A percentile compares a stretch with the other conserved stretches of the same genome.
These are phyloP conservation scores for Syncephalastrum contaminatum DNA, from an alignment of 371 early-diverging fungal species.

Conservation along the genomic window DNA sequence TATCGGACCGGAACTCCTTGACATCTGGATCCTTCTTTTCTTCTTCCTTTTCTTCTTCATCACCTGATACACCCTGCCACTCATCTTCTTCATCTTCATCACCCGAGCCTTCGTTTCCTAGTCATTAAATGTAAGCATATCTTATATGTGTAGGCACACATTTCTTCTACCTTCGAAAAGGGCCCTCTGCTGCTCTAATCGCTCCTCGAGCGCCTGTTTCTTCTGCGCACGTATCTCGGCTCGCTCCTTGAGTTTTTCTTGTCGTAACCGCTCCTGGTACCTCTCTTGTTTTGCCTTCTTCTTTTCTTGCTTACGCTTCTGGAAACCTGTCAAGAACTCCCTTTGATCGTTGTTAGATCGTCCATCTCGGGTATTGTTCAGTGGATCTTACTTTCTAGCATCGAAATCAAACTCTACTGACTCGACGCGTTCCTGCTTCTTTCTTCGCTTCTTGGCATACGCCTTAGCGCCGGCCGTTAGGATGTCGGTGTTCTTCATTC, in stretches of 20 bases:
- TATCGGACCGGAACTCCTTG: slow-evolving; percentile 55
- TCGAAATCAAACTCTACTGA: slow-evolving; percentile 65
- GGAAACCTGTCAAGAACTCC: slow-evolving; percentile 80
- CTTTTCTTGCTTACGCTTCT: slow-evolving; percentile 74
- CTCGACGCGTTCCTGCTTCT: slow-evolving; percentile 58
- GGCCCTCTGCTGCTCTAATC: slow-evolving; percentile 46
- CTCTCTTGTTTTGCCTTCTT: slow-evolving; percentile 60
- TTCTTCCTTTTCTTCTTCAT: slow-evolving; percentile 18
- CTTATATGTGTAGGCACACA: not conserved
- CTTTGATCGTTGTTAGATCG: slow-evolving; percentile 23
- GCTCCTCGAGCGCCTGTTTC: slow-evolving; percentile 41
- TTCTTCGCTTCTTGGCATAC: slow-evolving; percentile 74
- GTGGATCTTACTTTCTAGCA: slow-evolving; percentile 52
- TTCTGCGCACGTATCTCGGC: slow-evolving; percentile 50
- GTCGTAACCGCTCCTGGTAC: slow-evolving; percentile 50
- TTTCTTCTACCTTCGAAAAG: slow-evolving; percentile 28
- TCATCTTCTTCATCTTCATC: slow-evolving; percentile 8
- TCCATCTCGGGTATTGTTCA: not conserved
- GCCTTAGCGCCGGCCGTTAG: slow-evolving; percentile 68
- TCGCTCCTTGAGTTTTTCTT: slow-evolving; percentile 54
- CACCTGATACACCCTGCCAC: slow-evolving; percentile 3
- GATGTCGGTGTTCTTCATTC: slow-evolving; percentile 52
- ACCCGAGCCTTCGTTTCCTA: slow-evolving; percentile 2
- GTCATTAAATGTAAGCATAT: not conserved
- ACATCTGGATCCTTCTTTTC: slow-evolving; percentile 34